Evolutionary conservation across 768 basidiomycete species (phyloP), one percentile per base, ranked within the genome.

Genomic region (Clitopilus passeckerianus): DNA sequence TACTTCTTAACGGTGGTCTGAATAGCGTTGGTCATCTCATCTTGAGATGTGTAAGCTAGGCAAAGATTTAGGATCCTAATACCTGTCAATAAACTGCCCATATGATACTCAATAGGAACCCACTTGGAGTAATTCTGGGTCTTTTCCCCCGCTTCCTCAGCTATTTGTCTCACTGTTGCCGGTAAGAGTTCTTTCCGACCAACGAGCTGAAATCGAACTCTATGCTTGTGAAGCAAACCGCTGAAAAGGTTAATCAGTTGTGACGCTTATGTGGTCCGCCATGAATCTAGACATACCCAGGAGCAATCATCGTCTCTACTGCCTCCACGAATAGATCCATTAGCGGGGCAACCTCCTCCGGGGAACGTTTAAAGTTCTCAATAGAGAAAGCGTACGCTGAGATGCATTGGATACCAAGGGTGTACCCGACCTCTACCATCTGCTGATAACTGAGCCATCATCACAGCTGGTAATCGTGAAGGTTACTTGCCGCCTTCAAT

Each of bases 341-440:
- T 64, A 98, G 78, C 1, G 85, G 85, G 22, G 87, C 83, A 1
- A 98, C 92, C 69, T 98, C 95, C 5, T 87, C 86, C 56, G 83
- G 77, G 0, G 89, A 81, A 18, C 95, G 81, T 59, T 90, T 90
- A 74, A 97, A 97, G 74, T 97, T 98, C 65, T 97, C 95, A 61
- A 97, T 93, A 1, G 93, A 84, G 73, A 97, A 98, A 18, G 93
- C 92, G 66, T 95, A 98, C n/a, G 89, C 90, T 3, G 91, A 87
- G 33, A 98, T 93, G 60, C 88, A 91, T 56, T 75, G 79, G 46
- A 98, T 80, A 15, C 84, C 75, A 14, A 98, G 79, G 1, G 80
- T 77, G 22, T 95, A 75, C 65, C 94, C 94, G 46, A 93, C 77
- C 69, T 94, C 91, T 16, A 97, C 76, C 54, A 91, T 79, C 94